Evolutionary conservation across 1,284 basidiomycete species (phyloP), one percentile per base, ranked within the genome.

Genomic region (Marasmius oreades): DNA sequence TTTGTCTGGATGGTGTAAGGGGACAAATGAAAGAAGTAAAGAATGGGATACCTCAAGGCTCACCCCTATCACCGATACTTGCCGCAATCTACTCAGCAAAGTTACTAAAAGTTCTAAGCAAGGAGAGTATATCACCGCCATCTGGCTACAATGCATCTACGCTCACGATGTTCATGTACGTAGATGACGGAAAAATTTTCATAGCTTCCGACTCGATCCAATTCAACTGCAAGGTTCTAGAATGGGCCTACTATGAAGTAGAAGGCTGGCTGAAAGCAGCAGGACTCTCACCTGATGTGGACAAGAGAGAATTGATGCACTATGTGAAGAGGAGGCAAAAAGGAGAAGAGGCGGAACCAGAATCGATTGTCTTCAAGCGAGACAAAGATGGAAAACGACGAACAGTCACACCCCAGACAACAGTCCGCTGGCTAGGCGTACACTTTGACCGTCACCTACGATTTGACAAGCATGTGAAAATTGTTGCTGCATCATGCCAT

Each of bases 401-500:
- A 18, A 62, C 60, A 8, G 37, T 66, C 5, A 47, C 47, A 2
- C 47, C 56, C 7, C 50, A 50, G 8, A 8, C 55, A 2, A 55
- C 61, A 11, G 55, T 68, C 12, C 45, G 61, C 3, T 74, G 71
- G 66, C 68, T 76, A 0, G 70, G 73, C 5, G 64, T 67, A 39
- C 66, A 57, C 31, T 61, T 71, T 28, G 52, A 53, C 39, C 20
- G 52, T 0, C 54, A 61, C 16, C 68, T 73, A 1, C 22, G 14
- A 0, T 73, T 71, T 56, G 55, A 60, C 20, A 55, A 61, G 3
- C 71, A 72, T 39, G 58, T 70, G 12, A 46, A 62, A 34, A 55
- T 56, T n/a, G 61, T 68, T 31, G 60, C 63, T 0, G 60, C 55
- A 3, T 61, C 64, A 20, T 70, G 64, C 1, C 28, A 47, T 10